phyloP scores from a whole-genome alignment of 2,329 filamentous ascomycete genomes.

The Penicillium italicum region DNA sequence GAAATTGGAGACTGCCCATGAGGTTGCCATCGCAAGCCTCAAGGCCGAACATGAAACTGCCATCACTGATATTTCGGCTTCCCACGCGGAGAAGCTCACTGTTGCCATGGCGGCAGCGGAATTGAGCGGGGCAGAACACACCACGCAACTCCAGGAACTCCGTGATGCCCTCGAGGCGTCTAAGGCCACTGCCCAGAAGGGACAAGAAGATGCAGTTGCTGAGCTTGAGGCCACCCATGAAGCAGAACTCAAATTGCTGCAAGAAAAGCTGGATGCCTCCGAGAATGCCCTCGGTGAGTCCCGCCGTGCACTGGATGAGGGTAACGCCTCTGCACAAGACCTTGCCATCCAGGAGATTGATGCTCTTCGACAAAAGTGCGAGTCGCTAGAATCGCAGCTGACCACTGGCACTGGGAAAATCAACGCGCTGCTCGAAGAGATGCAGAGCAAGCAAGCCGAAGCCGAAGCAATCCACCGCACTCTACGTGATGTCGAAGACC shows the following conservation, averaged over 20 bases:
- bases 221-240: slow-evolving; percentile 33
- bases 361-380: slow-evolving; percentile 35
- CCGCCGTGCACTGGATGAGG: slow-evolving; percentile 35
- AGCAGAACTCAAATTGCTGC: slow-evolving; percentile 32
- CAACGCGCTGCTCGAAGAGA: slow-evolving; percentile 33
- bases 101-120: slow-evolving; percentile 33
- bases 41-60: slow-evolving; percentile 30
- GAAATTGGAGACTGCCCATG: slow-evolving; percentile 30
- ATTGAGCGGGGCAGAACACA: slow-evolving; percentile 28
- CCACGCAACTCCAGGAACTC: slow-evolving; percentile 34
- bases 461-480: slow-evolving; percentile 38
- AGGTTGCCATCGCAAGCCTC: slow-evolving; percentile 28
- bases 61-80: slow-evolving; percentile 25
- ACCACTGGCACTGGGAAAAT: slow-evolving; percentile 32
- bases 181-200: slow-evolving; percentile 28
- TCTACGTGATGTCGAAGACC: slow-evolving; percentile 36
- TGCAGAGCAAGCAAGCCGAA: slow-evolving; percentile 37
- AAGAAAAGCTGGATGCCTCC: slow-evolving; percentile 34
- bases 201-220: slow-evolving; percentile 29
- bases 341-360: slow-evolving; percentile 37
- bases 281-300: slow-evolving; percentile 35
- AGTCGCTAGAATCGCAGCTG: slow-evolving; percentile 32
- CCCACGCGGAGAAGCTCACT: slow-evolving; percentile 35
- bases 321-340: slow-evolving; percentile 31
- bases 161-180: slow-evolving; percentile 33